A percentile compares a stretch with the other conserved stretches of the same genome.
These are phyloP conservation scores for Allium fistulosum DNA, from an alignment of 106 monocot genomes.

Conservation along the genomic window DNA sequence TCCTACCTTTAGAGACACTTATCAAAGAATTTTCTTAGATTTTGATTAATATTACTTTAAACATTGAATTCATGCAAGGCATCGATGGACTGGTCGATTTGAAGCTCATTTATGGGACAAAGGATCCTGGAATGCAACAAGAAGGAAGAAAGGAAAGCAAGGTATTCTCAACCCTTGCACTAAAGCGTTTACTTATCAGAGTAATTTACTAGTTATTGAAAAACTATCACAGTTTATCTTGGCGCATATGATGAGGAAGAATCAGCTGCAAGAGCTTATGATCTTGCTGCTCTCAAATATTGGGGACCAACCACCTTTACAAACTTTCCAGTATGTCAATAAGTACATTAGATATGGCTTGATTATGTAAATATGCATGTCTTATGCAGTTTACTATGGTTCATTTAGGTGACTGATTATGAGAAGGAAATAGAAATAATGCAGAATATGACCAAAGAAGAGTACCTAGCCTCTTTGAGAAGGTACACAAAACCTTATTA, in stretches of 20 bases:
- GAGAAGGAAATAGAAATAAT: slow-evolving; percentile 63
- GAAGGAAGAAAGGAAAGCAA: slow-evolving; percentile 82
- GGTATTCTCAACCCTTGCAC: slow-evolving; percentile 16
- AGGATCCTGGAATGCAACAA: slow-evolving; percentile 58
- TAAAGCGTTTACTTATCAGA: background rate
- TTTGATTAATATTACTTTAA: too few species aligned
- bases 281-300: slow-evolving; percentile 66
- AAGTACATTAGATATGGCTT: background rate
- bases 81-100: slow-evolving; percentile 89
- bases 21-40: too few species aligned
- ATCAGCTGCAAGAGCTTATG: slow-evolving; percentile 59
- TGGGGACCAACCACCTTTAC: slow-evolving; percentile 49
- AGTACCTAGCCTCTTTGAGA: slow-evolving; percentile 66
- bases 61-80: slow-evolving; percentile 19
- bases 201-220: background rate
- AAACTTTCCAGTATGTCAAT: slow-evolving; percentile 42
- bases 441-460: slow-evolving; percentile 63
- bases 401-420: slow-evolving; percentile 38
- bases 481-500: slow-evolving; percentile 25
- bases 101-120: slow-evolving; percentile 98
- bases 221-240: slow-evolving; percentile 7
- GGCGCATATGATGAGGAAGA: slow-evolving; percentile 67
- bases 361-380: background rate
- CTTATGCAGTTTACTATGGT: too few species aligned
- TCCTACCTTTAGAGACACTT: too few species aligned